These are phyloP conservation scores for Cochlearia excelsa DNA, from an alignment of 345 rosid species.

Conservation along the genomic window DNA sequence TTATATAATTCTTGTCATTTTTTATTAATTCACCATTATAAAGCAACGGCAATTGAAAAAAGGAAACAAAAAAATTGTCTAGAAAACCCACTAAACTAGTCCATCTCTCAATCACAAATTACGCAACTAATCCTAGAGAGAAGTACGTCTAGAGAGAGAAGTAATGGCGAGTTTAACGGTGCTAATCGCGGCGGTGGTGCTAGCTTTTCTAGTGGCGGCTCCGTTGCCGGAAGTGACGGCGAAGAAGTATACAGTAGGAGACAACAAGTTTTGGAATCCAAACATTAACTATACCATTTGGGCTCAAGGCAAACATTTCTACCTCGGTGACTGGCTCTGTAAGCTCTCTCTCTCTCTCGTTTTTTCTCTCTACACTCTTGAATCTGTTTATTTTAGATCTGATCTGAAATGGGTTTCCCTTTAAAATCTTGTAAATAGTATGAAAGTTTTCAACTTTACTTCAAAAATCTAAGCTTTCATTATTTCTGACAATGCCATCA, in stretches of 20 bases:
- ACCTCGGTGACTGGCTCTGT: slow-evolving; percentile 97
- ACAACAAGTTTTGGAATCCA: slow-evolving; percentile 58
- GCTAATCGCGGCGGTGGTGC: slow-evolving; percentile 34
- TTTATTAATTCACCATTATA: no score
- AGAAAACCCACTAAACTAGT: no score
- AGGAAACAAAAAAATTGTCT: no score
- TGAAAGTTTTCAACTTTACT: slow-evolving; percentile 6
- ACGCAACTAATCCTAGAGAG: no score
- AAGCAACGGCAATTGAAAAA: no score
- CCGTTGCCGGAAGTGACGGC: slow-evolving; percentile 54
- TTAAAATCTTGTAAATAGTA: neutral
- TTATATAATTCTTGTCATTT: no score
- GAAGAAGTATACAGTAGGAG: slow-evolving; percentile 64
- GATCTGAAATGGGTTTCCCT: neutral
- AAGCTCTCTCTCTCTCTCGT: slow-evolving; percentile 23
- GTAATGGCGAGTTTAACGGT: slow-evolving; percentile 33
- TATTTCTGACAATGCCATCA: neutral
- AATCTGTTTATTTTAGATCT: slow-evolving; percentile 23
- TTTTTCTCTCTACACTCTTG: no score
- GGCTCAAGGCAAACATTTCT: slow-evolving; percentile 77
- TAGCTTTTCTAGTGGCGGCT: slow-evolving; percentile 40
- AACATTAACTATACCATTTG: slow-evolving; percentile 77
- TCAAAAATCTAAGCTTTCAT: slow-evolving; percentile 15
- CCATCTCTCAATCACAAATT: no score
- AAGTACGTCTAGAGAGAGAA: no score